Conservation (phyloP, 257 asterid species). For the Striga asiatica region DNA sequence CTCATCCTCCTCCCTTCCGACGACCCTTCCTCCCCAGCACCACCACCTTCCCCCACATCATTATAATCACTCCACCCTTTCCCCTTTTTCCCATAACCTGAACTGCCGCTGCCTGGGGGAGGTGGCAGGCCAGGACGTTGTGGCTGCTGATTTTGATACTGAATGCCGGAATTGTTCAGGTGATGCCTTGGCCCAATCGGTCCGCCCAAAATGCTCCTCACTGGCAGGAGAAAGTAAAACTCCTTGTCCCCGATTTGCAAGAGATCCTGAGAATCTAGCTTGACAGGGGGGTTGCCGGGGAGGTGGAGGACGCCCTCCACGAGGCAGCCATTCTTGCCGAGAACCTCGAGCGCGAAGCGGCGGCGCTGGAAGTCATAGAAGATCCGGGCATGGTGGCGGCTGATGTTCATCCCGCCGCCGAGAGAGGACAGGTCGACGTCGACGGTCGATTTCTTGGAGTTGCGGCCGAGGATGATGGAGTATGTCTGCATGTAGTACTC, state of each 20-base stretch:
- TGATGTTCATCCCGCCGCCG: constrained; percentile 87
- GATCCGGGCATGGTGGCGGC: constrained; percentile 86
- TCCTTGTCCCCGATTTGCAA: constrained; percentile 80
- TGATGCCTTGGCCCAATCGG: constrained; percentile 58
- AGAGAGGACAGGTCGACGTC: constrained; percentile 78
- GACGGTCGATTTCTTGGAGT: constrained; percentile 74
- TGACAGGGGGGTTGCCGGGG: constrained; percentile 60
- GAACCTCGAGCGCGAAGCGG: constrained; percentile 75
- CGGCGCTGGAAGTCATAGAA: constrained; percentile 85
- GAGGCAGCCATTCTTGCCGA: constrained; percentile 78
- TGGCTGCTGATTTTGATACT: constrained; percentile 23
- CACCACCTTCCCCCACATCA: constrained; percentile 30
- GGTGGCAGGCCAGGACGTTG: constrained; percentile 30
- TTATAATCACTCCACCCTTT: constrained; percentile 38
- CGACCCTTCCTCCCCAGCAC: constrained; percentile 36
- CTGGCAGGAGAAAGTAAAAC: constrained; percentile 60
- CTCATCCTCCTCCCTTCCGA: constrained; percentile 29
- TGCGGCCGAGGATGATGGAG: constrained; percentile 74
- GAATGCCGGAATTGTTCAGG: constrained; percentile 22
- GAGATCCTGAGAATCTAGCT: constrained; percentile 80
- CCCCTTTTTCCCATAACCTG: constrained; percentile 42
- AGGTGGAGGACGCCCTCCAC: constrained; percentile 75
- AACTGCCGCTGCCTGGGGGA: constrained; percentile 21
- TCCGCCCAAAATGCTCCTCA: constrained; percentile 68
- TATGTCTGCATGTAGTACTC: constrained; percentile 88